Evolutionary conservation across 441 rosid species (phyloP).

Genomic region (Brassica hybrid): DNA sequence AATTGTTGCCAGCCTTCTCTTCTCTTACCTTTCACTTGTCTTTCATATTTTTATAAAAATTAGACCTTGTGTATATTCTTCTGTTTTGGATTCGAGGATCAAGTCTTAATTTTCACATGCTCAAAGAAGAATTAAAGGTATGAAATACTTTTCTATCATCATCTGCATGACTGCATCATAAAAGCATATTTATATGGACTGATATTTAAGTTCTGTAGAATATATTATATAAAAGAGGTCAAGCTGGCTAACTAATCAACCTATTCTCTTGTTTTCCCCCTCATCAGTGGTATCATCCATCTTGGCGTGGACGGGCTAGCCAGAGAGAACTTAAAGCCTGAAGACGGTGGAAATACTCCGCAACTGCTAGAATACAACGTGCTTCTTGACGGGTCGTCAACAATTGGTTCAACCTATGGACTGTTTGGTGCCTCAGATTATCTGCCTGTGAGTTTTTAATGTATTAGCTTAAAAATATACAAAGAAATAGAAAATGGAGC

Average conservation of each 20-base stretch:
- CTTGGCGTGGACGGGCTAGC: constrained; percentile 89
- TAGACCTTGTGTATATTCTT: neutral
- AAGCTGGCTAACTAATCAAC: constrained; percentile 45
- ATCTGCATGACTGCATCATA: constrained; percentile 20
- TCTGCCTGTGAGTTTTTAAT: constrained; percentile 78
- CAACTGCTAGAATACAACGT: constrained; percentile 73
- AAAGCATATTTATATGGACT: constrained; percentile 12
- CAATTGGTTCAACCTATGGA: constrained; percentile 73
- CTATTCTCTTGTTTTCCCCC: constrained; percentile 28
- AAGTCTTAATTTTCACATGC: constrained; percentile 18
- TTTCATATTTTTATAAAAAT: neutral
- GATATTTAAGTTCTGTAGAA: neutral
- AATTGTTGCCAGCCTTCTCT: constrained; percentile 20
- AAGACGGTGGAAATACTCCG: constrained; percentile 91
- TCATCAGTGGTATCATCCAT: constrained; percentile 32
- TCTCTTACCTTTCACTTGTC: neutral
- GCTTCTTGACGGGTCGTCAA: constrained; percentile 89
- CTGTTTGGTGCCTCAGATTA: constrained; percentile 82
- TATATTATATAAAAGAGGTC: constrained; percentile 26
- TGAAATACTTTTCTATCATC: constrained; percentile 23
- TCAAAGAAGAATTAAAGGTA: constrained; percentile 21
- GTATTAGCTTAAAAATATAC: neutral
- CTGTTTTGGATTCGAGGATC: constrained; percentile 13
- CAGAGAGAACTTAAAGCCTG: constrained; percentile 95
- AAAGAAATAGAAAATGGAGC: constrained; percentile 1